Evolutionary conservation across 768 basidiomycete genomes (phyloP).

Genomic region (Lentinus brumalis): DNA sequence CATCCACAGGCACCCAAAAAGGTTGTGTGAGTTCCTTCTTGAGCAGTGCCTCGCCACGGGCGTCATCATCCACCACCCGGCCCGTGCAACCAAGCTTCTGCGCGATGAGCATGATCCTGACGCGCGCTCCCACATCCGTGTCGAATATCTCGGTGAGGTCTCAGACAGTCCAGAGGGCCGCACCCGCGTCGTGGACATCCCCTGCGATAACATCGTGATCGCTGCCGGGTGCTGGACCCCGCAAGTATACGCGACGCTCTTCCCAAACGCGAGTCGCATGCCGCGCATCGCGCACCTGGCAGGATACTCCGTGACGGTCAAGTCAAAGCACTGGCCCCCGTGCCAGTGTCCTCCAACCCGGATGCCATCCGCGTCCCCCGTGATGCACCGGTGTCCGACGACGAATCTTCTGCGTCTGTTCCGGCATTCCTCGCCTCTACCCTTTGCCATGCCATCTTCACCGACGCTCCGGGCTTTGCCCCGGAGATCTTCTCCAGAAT

Average conservation of each 20-base stretch:
- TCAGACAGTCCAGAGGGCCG: constrained; percentile 8
- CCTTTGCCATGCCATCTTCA: constrained; percentile 35
- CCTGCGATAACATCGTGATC: constrained; percentile 35
- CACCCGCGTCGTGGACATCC: constrained; percentile 21
- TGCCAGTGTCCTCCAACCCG: neutral
- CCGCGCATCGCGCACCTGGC: constrained; percentile 33
- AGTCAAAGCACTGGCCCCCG: constrained; percentile 28
- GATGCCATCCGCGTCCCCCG: constrained; percentile 1
- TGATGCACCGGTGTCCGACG: neutral
- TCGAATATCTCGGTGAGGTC: constrained; percentile 21
- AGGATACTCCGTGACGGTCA: constrained; percentile 31
- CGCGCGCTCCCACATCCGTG: constrained; percentile 16
- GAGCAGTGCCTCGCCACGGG: constrained; percentile 30
- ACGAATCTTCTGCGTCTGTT: constrained; percentile 1
- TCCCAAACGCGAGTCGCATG: constrained; percentile 30
- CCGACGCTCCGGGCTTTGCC: constrained; percentile 31
- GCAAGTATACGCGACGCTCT: constrained; percentile 33
- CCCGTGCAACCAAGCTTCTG: constrained; percentile 25
- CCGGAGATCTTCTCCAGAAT: constrained; percentile 36
- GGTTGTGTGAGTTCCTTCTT: constrained; percentile 35
- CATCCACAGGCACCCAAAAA: constrained; percentile 28
- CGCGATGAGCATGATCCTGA: constrained; percentile 10
- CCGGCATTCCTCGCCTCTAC: constrained; percentile 7
- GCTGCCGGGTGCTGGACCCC: constrained; percentile 42
- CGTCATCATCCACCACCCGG: constrained; percentile 34